Percentiles rank a stretch among this genome's conserved stretches.
These are phyloP conservation scores for Rosa multiflora DNA, from an alignment of 306 rosid species.

Conservation along the genomic window DNA sequence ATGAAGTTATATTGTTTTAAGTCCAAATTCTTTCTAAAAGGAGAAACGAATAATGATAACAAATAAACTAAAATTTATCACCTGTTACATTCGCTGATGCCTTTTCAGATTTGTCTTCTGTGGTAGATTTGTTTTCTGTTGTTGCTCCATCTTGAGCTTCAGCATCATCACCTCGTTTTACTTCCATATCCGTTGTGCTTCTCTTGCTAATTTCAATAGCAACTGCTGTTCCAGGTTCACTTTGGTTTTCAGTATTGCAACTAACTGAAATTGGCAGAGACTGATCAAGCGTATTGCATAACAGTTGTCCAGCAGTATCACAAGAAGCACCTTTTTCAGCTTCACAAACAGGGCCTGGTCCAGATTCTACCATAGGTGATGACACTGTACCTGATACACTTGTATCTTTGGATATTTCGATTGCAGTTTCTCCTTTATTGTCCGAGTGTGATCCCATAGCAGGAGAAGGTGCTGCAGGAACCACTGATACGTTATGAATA, in stretches of 20 bases:
- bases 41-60: not conserved
- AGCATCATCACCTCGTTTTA: constrained; percentile 35
- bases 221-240: constrained; percentile 28
- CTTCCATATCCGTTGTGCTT: constrained; percentile 37
- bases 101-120: constrained; percentile 25
- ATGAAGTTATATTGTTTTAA: not conserved
- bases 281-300: constrained; percentile 28
- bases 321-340: constrained; percentile 27
- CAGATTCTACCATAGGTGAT: constrained; percentile 42
- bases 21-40: not conserved
- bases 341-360: constrained; percentile 34
- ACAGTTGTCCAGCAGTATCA: constrained; percentile 30
- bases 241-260: constrained; percentile 31
- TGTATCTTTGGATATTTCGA: constrained; percentile 38
- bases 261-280: constrained; percentile 32
- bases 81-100: constrained; percentile 41
- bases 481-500: constrained; percentile 28
- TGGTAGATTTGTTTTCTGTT: constrained; percentile 15
- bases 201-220: constrained; percentile 38
- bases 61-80: constrained; percentile 22
- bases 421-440: constrained; percentile 37
- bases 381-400: constrained; percentile 26
- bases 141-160: constrained; percentile 30
- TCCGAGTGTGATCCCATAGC: constrained; percentile 36
- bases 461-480: constrained; percentile 24